Evolutionary conservation across 2,329 filamentous ascomycete species (phyloP).

Genomic region (Hirsutella minnesotensis): DNA sequence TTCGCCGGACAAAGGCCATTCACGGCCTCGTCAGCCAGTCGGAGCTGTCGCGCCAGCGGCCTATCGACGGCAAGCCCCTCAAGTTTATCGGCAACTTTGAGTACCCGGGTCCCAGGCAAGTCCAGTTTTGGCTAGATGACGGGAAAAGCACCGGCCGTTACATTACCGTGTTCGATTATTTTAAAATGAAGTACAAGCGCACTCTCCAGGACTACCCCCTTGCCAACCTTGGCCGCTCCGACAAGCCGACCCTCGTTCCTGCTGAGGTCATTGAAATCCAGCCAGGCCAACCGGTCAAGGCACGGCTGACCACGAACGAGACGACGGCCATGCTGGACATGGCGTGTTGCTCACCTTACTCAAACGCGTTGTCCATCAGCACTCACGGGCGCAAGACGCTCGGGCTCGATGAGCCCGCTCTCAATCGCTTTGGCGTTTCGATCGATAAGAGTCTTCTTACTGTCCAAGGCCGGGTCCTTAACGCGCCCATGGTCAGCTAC

Average conservation of each 20-base stretch:
- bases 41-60: slow-evolving; percentile 8
- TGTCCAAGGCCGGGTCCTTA: slow-evolving; percentile 59
- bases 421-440: slow-evolving; percentile 49
- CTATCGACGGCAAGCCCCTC: slow-evolving; percentile 10
- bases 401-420: slow-evolving; percentile 37
- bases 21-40: slow-evolving; percentile 14
- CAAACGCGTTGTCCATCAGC: slow-evolving; percentile 57
- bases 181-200: slow-evolving; percentile 24
- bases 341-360: slow-evolving; percentile 53
- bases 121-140: slow-evolving; percentile 18
- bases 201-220: slow-evolving; percentile 37
- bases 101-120: slow-evolving; percentile 19
- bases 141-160: slow-evolving; percentile 13
- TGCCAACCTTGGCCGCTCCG: slow-evolving; percentile 50
- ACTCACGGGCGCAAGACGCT: slow-evolving; percentile 44
- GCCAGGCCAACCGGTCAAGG: slow-evolving; percentile 50
- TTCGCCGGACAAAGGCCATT: slow-evolving; percentile 18
- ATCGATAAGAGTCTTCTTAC: slow-evolving; percentile 54
- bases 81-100: slow-evolving; percentile 12
- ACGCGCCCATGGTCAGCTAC: slow-evolving; percentile 51
- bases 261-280: slow-evolving; percentile 53
- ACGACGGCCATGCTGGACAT: slow-evolving; percentile 60
- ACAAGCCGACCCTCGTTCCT: slow-evolving; percentile 52
- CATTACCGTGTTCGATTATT: slow-evolving; percentile 31
- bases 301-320: slow-evolving; percentile 47